phyloP scores from a whole-genome alignment of 2,329 filamentous ascomycete species.

The Trichoderma endophyticum region DNA sequence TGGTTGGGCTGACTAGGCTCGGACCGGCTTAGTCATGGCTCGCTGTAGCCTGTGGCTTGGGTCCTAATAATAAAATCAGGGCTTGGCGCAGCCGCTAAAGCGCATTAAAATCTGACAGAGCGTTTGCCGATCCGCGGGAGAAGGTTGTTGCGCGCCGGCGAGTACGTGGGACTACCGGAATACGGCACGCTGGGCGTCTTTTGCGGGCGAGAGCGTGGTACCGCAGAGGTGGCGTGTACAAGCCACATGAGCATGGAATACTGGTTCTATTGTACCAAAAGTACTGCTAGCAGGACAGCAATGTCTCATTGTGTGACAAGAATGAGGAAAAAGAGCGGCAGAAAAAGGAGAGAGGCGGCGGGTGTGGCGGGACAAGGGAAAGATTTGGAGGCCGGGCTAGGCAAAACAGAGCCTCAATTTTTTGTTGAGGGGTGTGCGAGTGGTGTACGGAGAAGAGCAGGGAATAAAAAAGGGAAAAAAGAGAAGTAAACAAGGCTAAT shows the following conservation, averaged over 20 bases:
- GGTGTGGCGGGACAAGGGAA: not conserved
- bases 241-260: not conserved
- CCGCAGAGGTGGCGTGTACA: not conserved
- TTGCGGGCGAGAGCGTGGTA: not conserved
- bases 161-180: not conserved
- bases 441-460: not conserved
- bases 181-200: not conserved
- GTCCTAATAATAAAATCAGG: not conserved
- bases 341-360: not conserved
- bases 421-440: not conserved
- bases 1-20: not conserved
- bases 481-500: not conserved
- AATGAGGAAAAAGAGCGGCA: not conserved
- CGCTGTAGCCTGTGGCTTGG: not conserved
- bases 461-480: not conserved
- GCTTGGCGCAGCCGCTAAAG: not conserved
- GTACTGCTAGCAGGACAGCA: not conserved
- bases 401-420: not conserved
- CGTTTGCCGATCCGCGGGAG: not conserved
- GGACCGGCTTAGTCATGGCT: not conserved
- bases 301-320: not conserved
- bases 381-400: not conserved
- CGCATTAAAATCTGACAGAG: conserved; percentile 8
- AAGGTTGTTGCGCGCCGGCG: not conserved
- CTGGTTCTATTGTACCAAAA: not conserved